Base-by-base conservation (phyloP, 306 rosid genomes). In the Prunus mira region DNA sequence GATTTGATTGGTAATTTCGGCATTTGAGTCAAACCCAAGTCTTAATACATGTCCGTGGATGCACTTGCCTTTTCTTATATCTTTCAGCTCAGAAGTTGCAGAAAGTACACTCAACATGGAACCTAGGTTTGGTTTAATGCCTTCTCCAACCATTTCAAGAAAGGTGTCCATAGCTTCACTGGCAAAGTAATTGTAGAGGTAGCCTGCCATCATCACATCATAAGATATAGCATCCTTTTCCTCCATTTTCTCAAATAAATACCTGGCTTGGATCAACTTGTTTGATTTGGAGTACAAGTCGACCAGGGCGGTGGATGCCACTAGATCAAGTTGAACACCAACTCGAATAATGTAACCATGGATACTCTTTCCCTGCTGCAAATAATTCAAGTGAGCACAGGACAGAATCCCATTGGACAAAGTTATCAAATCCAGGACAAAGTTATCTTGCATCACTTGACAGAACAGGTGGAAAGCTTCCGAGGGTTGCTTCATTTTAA, bases 361-460 rank as follows among this genome's bases (percentile, higher is more conserved):
- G 50, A 85, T 85, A 79, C 89, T 87, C 86, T 70, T 78, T 51
- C 91, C 89, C 17, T 50, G 69, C 73, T 3, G 69, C 69, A 82
- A 69, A 81, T 61, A 76, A 64, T 70, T 83, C 74, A 85, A 76
- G 56, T 76, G 61, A 12, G 82, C 72, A 69, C 87, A 87, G 61
- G 81, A 75, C 66, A 78, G 45, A 78, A 87, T 47, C 64, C 86
- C 88, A 78, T 76, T 87, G 32, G 86, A 81, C 54, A 87, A 65
- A 62, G 91, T 85, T 46, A 87, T 67, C 85, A 87, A 65, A 85
- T 87, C 87, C 47, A 82, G 91, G 15, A 80, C 72, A 79, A 80
- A 30, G 20, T 81, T 69, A 78, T 74, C 80, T 57, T 20, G 47
- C 78, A 81, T 74, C 84, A 80, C 71, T 80, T 18, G 71, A 80